A percentile compares a stretch with the other conserved stretches of the same genome.
phyloP scores from a whole-genome alignment of 2,329 filamentous ascomycete genomes.

The Aspergillus novoparasiticus region DNA sequence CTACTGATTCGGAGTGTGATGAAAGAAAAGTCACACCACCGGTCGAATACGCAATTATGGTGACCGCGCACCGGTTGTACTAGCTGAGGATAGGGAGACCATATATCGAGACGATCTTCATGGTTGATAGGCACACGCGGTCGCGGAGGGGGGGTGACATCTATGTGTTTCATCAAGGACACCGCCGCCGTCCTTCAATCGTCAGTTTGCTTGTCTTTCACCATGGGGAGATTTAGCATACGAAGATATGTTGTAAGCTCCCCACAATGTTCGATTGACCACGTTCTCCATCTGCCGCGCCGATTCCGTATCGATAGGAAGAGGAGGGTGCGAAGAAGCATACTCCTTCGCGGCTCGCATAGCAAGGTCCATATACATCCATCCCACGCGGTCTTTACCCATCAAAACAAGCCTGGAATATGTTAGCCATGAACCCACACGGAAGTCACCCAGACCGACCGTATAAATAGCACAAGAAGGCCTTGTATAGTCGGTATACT shows the following conservation, averaged over 20 bases:
- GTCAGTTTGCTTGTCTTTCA: background rate
- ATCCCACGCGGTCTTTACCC: constrained; percentile 34
- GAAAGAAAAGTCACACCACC: constrained; percentile 26
- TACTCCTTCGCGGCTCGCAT: constrained; percentile 26
- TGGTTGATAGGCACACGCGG: constrained; percentile 20
- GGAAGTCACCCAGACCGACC: constrained; percentile 14
- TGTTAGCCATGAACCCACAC: background rate
- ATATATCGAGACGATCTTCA: constrained; percentile 17
- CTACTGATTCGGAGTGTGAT: constrained; percentile 23
- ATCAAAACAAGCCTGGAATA: constrained; percentile 25
- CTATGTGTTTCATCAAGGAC: constrained; percentile 24
- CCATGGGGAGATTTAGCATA: background rate
- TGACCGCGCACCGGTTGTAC: constrained; percentile 21
- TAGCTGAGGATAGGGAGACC: constrained; percentile 29
- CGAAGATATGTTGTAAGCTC: constrained; percentile 21
- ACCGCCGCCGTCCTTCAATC: constrained; percentile 19
- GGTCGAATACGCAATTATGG: constrained; percentile 28
- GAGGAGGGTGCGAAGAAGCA: constrained; percentile 17
- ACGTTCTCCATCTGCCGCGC: constrained; percentile 15
- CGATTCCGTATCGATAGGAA: constrained; percentile 11
- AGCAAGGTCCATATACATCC: constrained; percentile 29
- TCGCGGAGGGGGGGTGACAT: constrained; percentile 16
- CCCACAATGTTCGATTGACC: constrained; percentile 25
- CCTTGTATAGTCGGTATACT: constrained; percentile 32
- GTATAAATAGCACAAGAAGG: constrained; percentile 27